Evolutionary conservation across 305 asterid genomes (phyloP), one percentile per base, ranked within the genome.

Genomic region (Ajuga reptans): DNA sequence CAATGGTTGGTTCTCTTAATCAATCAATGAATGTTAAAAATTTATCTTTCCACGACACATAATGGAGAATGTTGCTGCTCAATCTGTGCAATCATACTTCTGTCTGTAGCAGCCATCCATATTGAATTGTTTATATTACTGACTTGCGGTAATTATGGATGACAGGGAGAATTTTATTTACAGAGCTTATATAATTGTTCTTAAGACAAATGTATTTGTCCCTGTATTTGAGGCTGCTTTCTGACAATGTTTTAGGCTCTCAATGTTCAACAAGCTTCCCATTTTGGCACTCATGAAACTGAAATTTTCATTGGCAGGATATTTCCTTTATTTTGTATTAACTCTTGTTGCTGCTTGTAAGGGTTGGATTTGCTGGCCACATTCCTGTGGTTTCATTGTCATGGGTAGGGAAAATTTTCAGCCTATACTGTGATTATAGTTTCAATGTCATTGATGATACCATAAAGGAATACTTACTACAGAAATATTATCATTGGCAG

Each of bases 361-460:
- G 87, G 87, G 82, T 68, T 93, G 99, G 97, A 72, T 63, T 80
- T 89, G 89, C 81, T 93, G 97, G 97, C 84, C 90, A 31, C 78
- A 81, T 76, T 87, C 90, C 34, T 89, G 97, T 82, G 99, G 99
- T 71, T 90, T 93, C 84, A 49, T 87, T 61, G 75, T 77, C 79
- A 87, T 90, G 97, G 97, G 99, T 93, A 83, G 33, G 95, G 65
- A 80, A 68, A 21, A 67, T 72, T 77, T 70, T 37, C 27, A 18
- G 55, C 62, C 68, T 53, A 8, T 74, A 59, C 42, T 31, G 54
- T 49, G 67, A 58, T 71, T 50, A 58, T 66, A 41, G 8, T 34
- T 51, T 29, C 52, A 3, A 60, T 59, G 55, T 66, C 65, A 57
- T 51, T 27, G 71, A 37, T 58, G 49, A 64, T 65, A 64, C 12